Base-by-base conservation (phyloP, 1,284 basidiomycete genomes). In the Sporisorium exsertum region DNA sequence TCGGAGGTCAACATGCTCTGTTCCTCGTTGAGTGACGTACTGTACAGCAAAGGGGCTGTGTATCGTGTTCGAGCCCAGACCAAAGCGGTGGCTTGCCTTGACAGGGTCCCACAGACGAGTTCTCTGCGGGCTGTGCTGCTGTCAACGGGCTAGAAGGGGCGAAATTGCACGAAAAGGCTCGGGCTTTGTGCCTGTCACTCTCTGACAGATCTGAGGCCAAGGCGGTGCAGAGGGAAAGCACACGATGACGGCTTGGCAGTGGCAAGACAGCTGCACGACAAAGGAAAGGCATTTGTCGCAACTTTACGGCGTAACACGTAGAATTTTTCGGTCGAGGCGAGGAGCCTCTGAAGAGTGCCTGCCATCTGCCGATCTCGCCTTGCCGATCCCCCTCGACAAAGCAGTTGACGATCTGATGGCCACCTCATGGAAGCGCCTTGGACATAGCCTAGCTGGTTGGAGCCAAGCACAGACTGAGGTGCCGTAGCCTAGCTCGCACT, bases 241-340 rank as follows among this genome's bases (percentile, higher is more conserved):
- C 50, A 45, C 50, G 45, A 65, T 65, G 63, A 65, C 63, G 51
- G 43, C 56, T 57, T 47, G 55, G 45, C 43, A 47, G 22, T 26
- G 27, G n/a, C 29, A 29, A 54, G 56, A 42, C 42, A 49, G 8
- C n/a, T 24, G 33, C 45, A 27, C 42, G 24, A 27, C 29, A 32
- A 40, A 40, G 16, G 8, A 20, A 43, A 9, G 3, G 8, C 7
- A 10, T 18, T 8, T 43, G 40, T 43, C 8, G 40, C 40, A 10
- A 43, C 2, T 3, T 16, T 40, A 43, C n/a, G 40, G 40, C 40
- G 40, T 43, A 43, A 43, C 40, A 43, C 9, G 9, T 20, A 35
- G 13, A 9, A 35, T 12, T 12, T 3, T 8, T 12, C 33, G 33
- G 33, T 13, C 13, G 6, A 9, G 9, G 33, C 13, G 33, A 35